Percentiles rank a stretch among this genome's conserved stretches.
phyloP scores from a whole-genome alignment of 2,329 filamentous ascomycete species.

The Harringtonia aguacate region DNA sequence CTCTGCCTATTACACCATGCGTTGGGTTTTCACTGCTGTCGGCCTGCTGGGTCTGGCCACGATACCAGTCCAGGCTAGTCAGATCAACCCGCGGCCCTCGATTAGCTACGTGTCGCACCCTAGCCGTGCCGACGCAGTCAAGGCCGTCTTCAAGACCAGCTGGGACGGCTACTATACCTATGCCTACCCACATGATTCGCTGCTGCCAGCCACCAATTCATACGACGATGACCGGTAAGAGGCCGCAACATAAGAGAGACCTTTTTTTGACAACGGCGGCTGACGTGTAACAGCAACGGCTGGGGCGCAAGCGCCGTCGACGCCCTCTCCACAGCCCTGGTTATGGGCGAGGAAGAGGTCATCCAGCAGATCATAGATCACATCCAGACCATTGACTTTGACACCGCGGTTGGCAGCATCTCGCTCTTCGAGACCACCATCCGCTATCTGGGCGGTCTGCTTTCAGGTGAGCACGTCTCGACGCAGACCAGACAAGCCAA shows the following conservation, averaged over 20 bases:
- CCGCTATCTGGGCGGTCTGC: constrained; percentile 69
- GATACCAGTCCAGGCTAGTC: neutral
- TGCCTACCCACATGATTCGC: constrained; percentile 68
- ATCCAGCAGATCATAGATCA: constrained; percentile 62
- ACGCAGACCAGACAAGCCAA: too few species aligned
- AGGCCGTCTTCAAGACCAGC: constrained; percentile 56
- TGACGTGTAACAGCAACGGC: constrained; percentile 39
- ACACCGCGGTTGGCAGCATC: constrained; percentile 46
- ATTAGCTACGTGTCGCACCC: constrained; percentile 21
- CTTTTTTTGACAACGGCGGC: neutral
- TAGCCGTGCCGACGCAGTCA: constrained; percentile 47
- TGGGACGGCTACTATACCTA: constrained; percentile 66
- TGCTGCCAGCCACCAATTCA: constrained; percentile 55
- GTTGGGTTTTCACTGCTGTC: neutral
- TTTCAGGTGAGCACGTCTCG: too few species aligned
- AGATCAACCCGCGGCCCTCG: too few species aligned
- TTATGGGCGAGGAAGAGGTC: constrained; percentile 61
- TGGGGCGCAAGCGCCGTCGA: constrained; percentile 82
- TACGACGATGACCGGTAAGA: constrained; percentile 59
- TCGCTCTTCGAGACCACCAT: constrained; percentile 89
- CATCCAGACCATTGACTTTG: constrained; percentile 62
- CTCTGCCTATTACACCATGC: too few species aligned
- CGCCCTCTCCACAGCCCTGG: constrained; percentile 65
- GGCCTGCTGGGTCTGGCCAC: neutral
- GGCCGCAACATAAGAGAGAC: neutral